Base-by-base conservation (phyloP, 805 yeast species). In the Candida loeiensis region DNA sequence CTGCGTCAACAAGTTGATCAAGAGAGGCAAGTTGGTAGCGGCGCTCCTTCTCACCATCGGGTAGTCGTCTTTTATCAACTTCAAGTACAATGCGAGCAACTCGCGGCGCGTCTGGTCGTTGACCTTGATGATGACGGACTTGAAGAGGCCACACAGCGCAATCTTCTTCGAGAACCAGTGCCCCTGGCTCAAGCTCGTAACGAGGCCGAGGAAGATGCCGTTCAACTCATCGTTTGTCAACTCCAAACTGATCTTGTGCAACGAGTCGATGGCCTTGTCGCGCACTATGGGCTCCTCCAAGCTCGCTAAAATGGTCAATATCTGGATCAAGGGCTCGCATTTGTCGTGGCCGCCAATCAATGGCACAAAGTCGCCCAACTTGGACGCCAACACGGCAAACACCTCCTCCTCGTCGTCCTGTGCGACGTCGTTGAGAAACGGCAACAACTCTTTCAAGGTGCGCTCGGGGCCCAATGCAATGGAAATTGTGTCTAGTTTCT, bases 321-420 rank as follows among this genome's bases (percentile, higher is more conserved):
- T 80, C 40, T 76, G 74, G 43, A 79, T 63, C 49, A 69, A 61
- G 2, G 71, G 69, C 49, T 46, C 87, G 77, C 61, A 79, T 64
- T 69, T 42, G 37, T 58, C 57, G 44, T 66, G 71, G 26, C 99
- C 99, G 35, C 99, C 99, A 42, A 93, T 80, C 44, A 80, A 77
- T 4, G 96, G 95, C 25, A 89, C 80, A 60, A 93, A 91, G 42
- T 78, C 77, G 15, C 95, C 95, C 51, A 93, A 68, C 69, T 90
- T 91, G 51, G 84, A 87, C 3, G 97, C 97, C 47, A 95, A 74
- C 15, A 89, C 91, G 1, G 96, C 87, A 63, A 91, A 83, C 5
- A 93, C 96, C 65, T 93, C 99, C 63, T 93, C 99, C 65, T 93
- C 99, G 60, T 95, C 99, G 54, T 93, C 99, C 49, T 86, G 93